Conservation (phyloP, 1,139 yeast species). For the Yamadazyma atlantica region DNA sequence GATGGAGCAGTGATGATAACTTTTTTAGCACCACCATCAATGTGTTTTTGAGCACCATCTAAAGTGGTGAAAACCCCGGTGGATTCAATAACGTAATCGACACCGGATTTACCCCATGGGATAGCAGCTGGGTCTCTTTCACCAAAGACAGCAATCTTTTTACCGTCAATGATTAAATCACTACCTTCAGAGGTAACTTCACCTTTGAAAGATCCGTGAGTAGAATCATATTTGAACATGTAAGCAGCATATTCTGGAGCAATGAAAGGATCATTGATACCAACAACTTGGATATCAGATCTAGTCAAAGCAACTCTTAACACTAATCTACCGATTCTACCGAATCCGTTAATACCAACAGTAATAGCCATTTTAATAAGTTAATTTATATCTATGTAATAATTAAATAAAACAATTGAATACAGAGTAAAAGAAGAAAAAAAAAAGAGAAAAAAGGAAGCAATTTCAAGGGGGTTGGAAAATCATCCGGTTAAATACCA, state of each 20-base stretch:
- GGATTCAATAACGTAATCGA: conserved; percentile 81
- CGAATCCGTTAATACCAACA: conserved; percentile 88
- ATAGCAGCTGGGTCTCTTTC: conserved; percentile 77
- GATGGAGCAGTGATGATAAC: conserved; percentile 89
- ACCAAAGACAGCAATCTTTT: conserved; percentile 65
- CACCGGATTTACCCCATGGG: conserved; percentile 81
- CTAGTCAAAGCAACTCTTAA: conserved; percentile 73
- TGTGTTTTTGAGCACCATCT: conserved; percentile 78
- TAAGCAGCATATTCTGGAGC: conserved; percentile 81
- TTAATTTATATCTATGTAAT: conserved; percentile 1
- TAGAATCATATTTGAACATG: conserved; percentile 87
- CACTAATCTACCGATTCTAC: conserved; percentile 86
- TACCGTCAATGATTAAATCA: conserved; percentile 64
- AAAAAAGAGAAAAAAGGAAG: neutral
- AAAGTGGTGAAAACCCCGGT: conserved; percentile 84
- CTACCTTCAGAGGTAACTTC: conserved; percentile 60
- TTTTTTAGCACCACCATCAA: conserved; percentile 87
- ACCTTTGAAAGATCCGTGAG: conserved; percentile 77
- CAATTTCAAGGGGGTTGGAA: neutral
- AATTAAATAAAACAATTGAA: neutral
- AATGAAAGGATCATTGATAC: conserved; percentile 83
- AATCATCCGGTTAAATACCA: conserved; percentile 8
- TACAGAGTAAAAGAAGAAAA: neutral
- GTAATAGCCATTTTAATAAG: conserved; percentile 34
- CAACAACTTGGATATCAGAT: conserved; percentile 73